Percentiles rank a stretch among this genome's conserved stretches.
Conservation (phyloP, 441 rosid genomes). For the Oxalis stricta region DNA sequence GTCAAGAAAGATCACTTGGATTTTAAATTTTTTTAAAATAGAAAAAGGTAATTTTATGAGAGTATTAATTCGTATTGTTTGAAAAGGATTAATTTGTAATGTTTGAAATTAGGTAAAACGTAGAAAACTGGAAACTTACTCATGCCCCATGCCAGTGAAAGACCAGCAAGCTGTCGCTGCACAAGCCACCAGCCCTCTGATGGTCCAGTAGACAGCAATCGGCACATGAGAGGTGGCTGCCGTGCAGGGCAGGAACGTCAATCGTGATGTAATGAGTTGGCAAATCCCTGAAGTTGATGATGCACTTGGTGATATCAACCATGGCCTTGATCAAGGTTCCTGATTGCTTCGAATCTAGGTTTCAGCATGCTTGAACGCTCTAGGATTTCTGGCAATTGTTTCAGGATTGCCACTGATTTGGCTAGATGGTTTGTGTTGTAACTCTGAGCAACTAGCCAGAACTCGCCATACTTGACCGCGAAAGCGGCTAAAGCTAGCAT, state of each 20-base stretch:
- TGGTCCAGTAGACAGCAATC: slow-evolving; percentile 65
- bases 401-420: slow-evolving; percentile 53
- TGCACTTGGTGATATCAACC: slow-evolving; percentile 43
- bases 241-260: slow-evolving; percentile 32
- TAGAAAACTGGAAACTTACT: slow-evolving; percentile 22
- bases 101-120: too few relatives aligned
- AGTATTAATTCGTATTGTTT: too few relatives aligned
- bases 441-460: slow-evolving; percentile 58
- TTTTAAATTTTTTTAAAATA: too few relatives aligned
- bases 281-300: slow-evolving; percentile 48
- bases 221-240: slow-evolving; percentile 45
- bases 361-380: slow-evolving; percentile 31
- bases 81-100: too few relatives aligned
- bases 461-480: slow-evolving; percentile 64
- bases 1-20: too few relatives aligned
- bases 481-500: slow-evolving; percentile 63
- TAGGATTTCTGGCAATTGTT: slow-evolving; percentile 42
- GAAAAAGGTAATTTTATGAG: too few relatives aligned
- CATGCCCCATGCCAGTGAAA: slow-evolving; percentile 52
- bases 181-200: slow-evolving; percentile 58
- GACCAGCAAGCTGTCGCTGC: slow-evolving; percentile 45
- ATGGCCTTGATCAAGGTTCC: slow-evolving; percentile 35
- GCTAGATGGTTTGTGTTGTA: slow-evolving; percentile 61
- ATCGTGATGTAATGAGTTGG: slow-evolving; percentile 35
- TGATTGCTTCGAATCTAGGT: slow-evolving; percentile 41